Conservation (phyloP, 129 eudicot species). For the Sambucus nigra region DNA sequence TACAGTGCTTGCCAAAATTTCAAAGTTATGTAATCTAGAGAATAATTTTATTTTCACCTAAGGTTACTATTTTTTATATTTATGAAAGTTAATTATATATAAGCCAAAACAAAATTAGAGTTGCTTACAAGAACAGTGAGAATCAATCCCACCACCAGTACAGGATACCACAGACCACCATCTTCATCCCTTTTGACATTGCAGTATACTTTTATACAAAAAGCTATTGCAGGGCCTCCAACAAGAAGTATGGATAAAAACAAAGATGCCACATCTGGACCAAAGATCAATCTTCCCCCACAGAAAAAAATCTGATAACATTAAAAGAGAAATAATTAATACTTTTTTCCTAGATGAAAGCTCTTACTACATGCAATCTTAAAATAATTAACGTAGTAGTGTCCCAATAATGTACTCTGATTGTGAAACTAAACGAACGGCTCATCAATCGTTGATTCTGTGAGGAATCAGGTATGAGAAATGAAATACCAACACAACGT, state of each 20-base stretch:
- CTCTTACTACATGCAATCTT: background rate
- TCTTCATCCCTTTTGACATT: slow-evolving; percentile 14
- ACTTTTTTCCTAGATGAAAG: background rate
- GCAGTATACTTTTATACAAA: slow-evolving; percentile 38
- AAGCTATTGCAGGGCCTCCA: slow-evolving; percentile 62
- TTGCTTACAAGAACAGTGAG: slow-evolving; percentile 65
- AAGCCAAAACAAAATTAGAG: background rate
- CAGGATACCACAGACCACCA: slow-evolving; percentile 38
- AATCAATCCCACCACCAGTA: slow-evolving; percentile 42
- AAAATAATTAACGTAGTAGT: background rate
- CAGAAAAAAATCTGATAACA: slow-evolving; percentile 62
- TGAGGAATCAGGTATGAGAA: too few relatives aligned
- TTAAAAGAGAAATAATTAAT: background rate
- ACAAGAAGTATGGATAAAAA: slow-evolving; percentile 50
- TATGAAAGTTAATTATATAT: too few relatives aligned
- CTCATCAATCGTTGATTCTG: background rate
- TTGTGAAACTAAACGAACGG: background rate
- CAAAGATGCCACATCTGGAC: slow-evolving; percentile 79
- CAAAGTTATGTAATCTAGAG: too few relatives aligned
- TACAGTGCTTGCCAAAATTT: too few relatives aligned
- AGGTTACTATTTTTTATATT: too few relatives aligned
- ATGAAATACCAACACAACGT: too few relatives aligned
- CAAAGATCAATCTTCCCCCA: slow-evolving; percentile 93
- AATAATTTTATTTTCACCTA: too few relatives aligned
- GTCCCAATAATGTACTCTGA: background rate